These are phyloP conservation scores for Solanum chmielewskii DNA, from an alignment of 257 asterid genomes.

Conservation along the genomic window DNA sequence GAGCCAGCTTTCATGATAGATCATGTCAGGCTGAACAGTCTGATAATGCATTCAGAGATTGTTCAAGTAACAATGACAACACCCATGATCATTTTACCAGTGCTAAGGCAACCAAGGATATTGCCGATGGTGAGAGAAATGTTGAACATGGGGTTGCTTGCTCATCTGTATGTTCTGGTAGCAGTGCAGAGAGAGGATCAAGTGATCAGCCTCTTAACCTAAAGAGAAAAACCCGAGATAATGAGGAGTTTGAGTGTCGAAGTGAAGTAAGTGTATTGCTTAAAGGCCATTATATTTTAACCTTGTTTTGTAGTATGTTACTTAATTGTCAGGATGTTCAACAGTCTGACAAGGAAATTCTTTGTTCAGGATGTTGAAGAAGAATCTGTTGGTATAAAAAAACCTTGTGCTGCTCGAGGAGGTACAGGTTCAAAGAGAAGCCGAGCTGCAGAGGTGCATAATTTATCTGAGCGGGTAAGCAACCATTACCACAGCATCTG, in stretches of 20 bases:
- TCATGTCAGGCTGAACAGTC: conserved; percentile 16
- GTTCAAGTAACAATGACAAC: conserved; percentile 24
- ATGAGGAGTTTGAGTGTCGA: conserved; percentile 55
- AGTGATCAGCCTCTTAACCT: conserved; percentile 42
- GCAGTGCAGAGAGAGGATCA: conserved; percentile 66
- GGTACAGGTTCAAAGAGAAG: conserved; percentile 69
- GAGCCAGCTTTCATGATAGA: conserved; percentile 17
- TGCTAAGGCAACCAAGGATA: conserved; percentile 17
- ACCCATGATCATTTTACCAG: neutral
- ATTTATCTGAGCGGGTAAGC: conserved; percentile 93
- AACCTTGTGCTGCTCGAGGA: conserved; percentile 32
- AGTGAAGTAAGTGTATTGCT: conserved; percentile 56
- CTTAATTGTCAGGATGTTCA: neutral
- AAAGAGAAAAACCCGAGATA: conserved; percentile 54
- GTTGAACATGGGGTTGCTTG: conserved; percentile 59
- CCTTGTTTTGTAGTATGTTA: neutral
- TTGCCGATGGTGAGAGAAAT: conserved; percentile 30
- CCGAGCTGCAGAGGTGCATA: conserved; percentile 97
- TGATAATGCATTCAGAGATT: conserved; percentile 22
- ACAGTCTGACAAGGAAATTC: neutral
- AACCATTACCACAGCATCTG: neutral
- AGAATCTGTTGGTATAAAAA: conserved; percentile 50
- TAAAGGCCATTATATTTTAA: neutral
- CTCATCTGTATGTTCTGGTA: conserved; percentile 90
- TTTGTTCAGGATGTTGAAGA: conserved; percentile 63